Percentiles rank a stretch among this genome's conserved stretches.
Conservation (phyloP, 1,284 basidiomycete species). For the Cronartium ribicola region DNA sequence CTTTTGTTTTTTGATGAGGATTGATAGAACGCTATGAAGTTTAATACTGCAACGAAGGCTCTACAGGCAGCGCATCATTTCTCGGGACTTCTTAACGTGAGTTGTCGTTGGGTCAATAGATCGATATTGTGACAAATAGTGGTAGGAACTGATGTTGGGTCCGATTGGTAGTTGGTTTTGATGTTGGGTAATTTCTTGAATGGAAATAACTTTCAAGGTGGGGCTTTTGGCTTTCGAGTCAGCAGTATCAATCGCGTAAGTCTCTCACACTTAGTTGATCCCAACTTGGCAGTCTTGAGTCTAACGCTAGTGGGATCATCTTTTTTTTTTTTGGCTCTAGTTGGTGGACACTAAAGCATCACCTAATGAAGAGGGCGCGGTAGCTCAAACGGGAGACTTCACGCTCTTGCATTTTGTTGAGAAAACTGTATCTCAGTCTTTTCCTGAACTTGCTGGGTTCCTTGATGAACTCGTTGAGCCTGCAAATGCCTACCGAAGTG, state of each 20-base stretch:
- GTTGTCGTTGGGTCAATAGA: constrained; percentile 46
- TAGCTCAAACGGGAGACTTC: constrained; percentile 66
- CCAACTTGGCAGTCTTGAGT: background rate
- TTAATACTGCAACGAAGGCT: constrained; percentile 72
- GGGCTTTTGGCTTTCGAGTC: constrained; percentile 93
- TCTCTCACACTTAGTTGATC: background rate
- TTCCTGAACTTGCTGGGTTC: constrained; percentile 81
- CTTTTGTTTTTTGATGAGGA: background rate
- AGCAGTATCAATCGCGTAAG: constrained; percentile 92
- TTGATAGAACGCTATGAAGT: constrained; percentile 66
- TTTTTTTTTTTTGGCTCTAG: constrained; percentile 53
- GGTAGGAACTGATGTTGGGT: background rate
- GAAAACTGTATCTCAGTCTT: constrained; percentile 78
- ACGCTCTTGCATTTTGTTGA: constrained; percentile 94
- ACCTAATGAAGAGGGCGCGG: constrained; percentile 19
- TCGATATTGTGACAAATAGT: constrained; percentile 26
- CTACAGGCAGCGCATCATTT: constrained; percentile 73
- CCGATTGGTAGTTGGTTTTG: constrained; percentile 67
- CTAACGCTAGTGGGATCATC: background rate
- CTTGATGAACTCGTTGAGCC: constrained; percentile 83
- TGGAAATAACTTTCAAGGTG: constrained; percentile 90
- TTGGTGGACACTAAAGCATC: constrained; percentile 92
- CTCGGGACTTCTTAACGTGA: constrained; percentile 76
- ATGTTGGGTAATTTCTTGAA: constrained; percentile 98
- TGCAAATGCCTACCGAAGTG: constrained; percentile 86